Conservation (phyloP, 1,139 yeast genomes). For the Pichia kudriavzevii region DNA sequence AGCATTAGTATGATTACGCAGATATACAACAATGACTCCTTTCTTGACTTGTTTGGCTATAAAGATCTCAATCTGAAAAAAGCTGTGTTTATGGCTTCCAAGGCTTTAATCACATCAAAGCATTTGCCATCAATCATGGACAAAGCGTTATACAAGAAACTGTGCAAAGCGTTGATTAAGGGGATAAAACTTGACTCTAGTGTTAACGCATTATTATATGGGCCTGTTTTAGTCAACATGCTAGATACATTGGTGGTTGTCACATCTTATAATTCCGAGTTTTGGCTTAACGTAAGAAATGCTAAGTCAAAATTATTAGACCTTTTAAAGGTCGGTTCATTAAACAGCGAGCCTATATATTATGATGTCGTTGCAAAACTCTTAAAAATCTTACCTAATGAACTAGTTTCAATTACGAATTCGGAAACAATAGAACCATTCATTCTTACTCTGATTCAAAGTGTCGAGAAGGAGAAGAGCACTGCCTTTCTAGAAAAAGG, state of each 20-base stretch:
- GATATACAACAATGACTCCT: slow-evolving; percentile 33
- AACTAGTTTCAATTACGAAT: slow-evolving; percentile 15
- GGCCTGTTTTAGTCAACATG: slow-evolving; percentile 41
- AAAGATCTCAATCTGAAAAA: slow-evolving; percentile 43
- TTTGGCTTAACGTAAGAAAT: slow-evolving; percentile 43
- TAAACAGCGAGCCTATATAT: slow-evolving; percentile 45
- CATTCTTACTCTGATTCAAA: slow-evolving; percentile 23
- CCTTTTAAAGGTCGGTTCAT: slow-evolving; percentile 45
- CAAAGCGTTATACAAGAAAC: slow-evolving; percentile 35
- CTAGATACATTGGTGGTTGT: slow-evolving; percentile 40
- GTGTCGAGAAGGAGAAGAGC: slow-evolving; percentile 23
- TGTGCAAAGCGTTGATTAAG: slow-evolving; percentile 46
- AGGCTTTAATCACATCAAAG: slow-evolving; percentile 20
- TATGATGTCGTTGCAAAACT: slow-evolving; percentile 29
- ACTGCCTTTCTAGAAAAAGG: slow-evolving; percentile 18
- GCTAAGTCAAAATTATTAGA: slow-evolving; percentile 37
- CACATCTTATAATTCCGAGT: slow-evolving; percentile 34
- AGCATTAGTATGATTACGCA: slow-evolving; percentile 18
- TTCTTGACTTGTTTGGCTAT: slow-evolving; percentile 38
- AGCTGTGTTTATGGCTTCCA: slow-evolving; percentile 34
- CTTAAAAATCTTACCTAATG: slow-evolving; percentile 22
- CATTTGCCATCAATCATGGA: slow-evolving; percentile 16
- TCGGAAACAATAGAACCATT: slow-evolving; percentile 20
- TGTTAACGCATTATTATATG: slow-evolving; percentile 34
- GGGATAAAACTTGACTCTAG: slow-evolving; percentile 36